phyloP scores from a whole-genome alignment of 2,329 filamentous ascomycete species.

The Pseudocercospora cruenta region DNA sequence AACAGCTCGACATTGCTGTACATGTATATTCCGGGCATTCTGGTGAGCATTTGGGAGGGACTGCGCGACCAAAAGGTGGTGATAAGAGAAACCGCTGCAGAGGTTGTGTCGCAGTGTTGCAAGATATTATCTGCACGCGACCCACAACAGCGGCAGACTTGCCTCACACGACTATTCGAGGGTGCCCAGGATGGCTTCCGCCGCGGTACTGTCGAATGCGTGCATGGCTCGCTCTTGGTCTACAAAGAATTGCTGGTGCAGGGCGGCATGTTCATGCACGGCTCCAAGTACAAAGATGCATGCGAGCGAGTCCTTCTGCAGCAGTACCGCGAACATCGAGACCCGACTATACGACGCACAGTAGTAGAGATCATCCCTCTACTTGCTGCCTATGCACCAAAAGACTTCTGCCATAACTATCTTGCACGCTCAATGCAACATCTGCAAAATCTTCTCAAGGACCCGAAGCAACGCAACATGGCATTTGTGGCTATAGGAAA shows the following conservation, averaged over 20 bases:
- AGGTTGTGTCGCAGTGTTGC: slow-evolving; percentile 93
- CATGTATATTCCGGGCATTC: slow-evolving; percentile 89
- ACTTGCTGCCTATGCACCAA: slow-evolving; percentile 86
- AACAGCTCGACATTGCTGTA: slow-evolving; percentile 96
- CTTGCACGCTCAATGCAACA: slow-evolving; percentile 98
- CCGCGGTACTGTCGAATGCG: slow-evolving; percentile 78
- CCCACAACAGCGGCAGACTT: slow-evolving; percentile 79
- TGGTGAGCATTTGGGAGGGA: slow-evolving; percentile 95
- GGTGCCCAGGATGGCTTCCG: slow-evolving; percentile 81
- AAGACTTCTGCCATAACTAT: slow-evolving; percentile 84
- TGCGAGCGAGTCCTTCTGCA: slow-evolving; percentile 80
- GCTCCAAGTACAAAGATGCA: slow-evolving; percentile 79
- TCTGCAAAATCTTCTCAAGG: slow-evolving; percentile 88
- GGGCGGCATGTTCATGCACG: slow-evolving; percentile 99
- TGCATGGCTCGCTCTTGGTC: slow-evolving; percentile 92
- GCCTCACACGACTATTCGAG: slow-evolving; percentile 88
- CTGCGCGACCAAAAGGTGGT: slow-evolving; percentile 86
- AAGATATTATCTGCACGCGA: slow-evolving; percentile 94
- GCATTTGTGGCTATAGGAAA: slow-evolving; percentile 96
- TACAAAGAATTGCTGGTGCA: slow-evolving; percentile 91
- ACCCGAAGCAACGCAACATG: slow-evolving; percentile 90
- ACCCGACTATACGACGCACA: slow-evolving; percentile 83
- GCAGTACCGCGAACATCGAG: slow-evolving; percentile 89
- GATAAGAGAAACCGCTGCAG: slow-evolving; percentile 87
- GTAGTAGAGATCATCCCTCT: slow-evolving; percentile 91